phyloP scores from a whole-genome alignment of 345 rosid genomes.

The Camelina neglecta region DNA sequence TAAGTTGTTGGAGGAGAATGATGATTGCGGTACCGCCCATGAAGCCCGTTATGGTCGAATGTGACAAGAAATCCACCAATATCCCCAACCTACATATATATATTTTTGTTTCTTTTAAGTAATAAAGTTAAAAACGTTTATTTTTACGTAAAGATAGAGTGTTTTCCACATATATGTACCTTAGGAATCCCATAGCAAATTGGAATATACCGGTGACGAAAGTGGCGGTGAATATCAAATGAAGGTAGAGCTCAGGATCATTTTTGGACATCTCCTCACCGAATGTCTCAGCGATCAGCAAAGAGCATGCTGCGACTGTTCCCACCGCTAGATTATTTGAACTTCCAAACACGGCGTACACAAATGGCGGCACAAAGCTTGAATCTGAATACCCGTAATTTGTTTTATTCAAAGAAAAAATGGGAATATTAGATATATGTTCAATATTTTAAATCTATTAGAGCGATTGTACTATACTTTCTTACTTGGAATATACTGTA shows the following conservation, averaged over 20 bases:
- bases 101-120: neutral
- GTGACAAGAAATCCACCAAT: slow-evolving; percentile 87
- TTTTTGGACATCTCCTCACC: slow-evolving; percentile 48
- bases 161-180: slow-evolving; percentile 43
- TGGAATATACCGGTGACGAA: slow-evolving; percentile 81
- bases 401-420: neutral
- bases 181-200: slow-evolving; percentile 60
- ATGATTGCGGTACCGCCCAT: slow-evolving; percentile 88
- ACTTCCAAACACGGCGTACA: slow-evolving; percentile 83
- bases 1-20: slow-evolving; percentile 80
- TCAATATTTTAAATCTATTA: slow-evolving; percentile 10
- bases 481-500: neutral
- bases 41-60: slow-evolving; percentile 91
- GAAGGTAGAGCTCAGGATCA: slow-evolving; percentile 66
- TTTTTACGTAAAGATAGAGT: neutral
- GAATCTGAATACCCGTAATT: slow-evolving; percentile 56
- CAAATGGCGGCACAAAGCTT: slow-evolving; percentile 82
- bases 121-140: neutral
- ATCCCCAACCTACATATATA: slow-evolving; percentile 62
- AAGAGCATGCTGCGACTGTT: slow-evolving; percentile 81
- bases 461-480: neutral
- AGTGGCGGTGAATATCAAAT: slow-evolving; percentile 73
- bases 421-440: slow-evolving; percentile 10
- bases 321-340: slow-evolving; percentile 88
- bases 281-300: slow-evolving; percentile 60